Percentiles rank a stretch among this genome's conserved stretches.
Evolutionary conservation across 1,284 basidiomycete genomes (phyloP).

Genomic region (Ustilago nuda): DNA sequence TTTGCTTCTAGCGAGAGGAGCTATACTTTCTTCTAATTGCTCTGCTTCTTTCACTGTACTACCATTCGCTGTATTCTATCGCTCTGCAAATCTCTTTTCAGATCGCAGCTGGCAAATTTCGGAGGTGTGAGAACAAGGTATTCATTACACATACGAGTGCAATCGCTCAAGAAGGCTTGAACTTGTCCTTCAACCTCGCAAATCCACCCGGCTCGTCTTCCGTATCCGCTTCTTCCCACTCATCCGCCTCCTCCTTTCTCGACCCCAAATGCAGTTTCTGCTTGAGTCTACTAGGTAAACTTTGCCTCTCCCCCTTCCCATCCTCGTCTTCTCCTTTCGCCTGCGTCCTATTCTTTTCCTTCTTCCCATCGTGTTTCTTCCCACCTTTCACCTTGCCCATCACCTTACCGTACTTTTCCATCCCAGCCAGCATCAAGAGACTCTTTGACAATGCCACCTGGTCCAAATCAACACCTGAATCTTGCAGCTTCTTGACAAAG

Average conservation of each 20-base stretch:
- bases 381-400: constrained; percentile 49
- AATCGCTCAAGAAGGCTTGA: constrained; percentile 8
- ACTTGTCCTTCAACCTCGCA: constrained; percentile 24
- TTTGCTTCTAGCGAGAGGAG: constrained; percentile 18
- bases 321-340: constrained; percentile 19
- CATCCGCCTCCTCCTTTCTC: background rate
- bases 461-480: constrained; percentile 53
- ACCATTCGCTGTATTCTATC: constrained; percentile 13
- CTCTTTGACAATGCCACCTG: constrained; percentile 55
- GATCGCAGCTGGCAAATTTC: background rate
- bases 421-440: constrained; percentile 48
- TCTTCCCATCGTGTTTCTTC: constrained; percentile 25
- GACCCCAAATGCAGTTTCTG: background rate
- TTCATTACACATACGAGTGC: background rate
- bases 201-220: constrained; percentile 25
- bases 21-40: constrained; percentile 26
- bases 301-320: constrained; percentile 18
- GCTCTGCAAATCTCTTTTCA: background rate
- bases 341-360: constrained; percentile 13
- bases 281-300: background rate
- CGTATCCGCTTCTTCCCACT: constrained; percentile 18
- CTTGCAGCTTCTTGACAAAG: constrained; percentile 58
- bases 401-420: constrained; percentile 60
- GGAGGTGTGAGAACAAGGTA: constrained; percentile 8
- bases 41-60: background rate